Evolutionary conservation across 495 filamentous ascomycete genomes (phyloP), one percentile per base, ranked within the genome.

Genomic region (Penicillium paradoxum): DNA sequence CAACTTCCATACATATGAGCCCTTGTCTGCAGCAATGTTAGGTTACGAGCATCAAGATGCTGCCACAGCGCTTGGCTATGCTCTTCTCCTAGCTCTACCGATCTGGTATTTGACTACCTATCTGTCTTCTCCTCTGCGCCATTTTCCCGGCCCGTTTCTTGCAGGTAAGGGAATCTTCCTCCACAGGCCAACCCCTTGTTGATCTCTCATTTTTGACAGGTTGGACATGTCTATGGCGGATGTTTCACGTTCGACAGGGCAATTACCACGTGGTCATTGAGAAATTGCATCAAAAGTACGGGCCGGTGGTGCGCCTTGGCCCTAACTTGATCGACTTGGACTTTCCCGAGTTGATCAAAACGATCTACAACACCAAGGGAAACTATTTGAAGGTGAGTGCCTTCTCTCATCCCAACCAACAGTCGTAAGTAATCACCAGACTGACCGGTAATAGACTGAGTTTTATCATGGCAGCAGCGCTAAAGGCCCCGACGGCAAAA

Each of bases 221-320:
- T 19, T 73, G 57, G 51, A 71, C 73, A 7, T 71, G 73, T 24
- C 33, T 73, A 15, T 75, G 72, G 72, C 63, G 67, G 19, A 60
- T 71, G 29, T 58, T 34, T 37, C 51, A 61, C 17, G 56, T 63
- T 4, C 32, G 50, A 13, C 65, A 47, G 34, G 64, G 67, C 14
- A 49, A 56, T 0, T 73, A 64, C 41, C 63, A 66, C 7, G 6
- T 46, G 56, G 66, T 59, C 4, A 52, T 78, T 43, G 62, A 71
- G 18, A 54, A 68, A 25, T 62, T 69, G 9, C 71, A 72, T 52
- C 56, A 61, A 17, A 57, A 56, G 38, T 60, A 70, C 42, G 71
- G 71, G 6, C 49, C 61, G 2, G 61, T 66, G 3, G 67, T 74
- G 32, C 68, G 69, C 10, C 56, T 70, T 13, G 68, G 58, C 2